Base-by-base conservation (phyloP, 2,329 filamentous ascomycete genomes). In the Stagonosporopsis rhizophila region DNA sequence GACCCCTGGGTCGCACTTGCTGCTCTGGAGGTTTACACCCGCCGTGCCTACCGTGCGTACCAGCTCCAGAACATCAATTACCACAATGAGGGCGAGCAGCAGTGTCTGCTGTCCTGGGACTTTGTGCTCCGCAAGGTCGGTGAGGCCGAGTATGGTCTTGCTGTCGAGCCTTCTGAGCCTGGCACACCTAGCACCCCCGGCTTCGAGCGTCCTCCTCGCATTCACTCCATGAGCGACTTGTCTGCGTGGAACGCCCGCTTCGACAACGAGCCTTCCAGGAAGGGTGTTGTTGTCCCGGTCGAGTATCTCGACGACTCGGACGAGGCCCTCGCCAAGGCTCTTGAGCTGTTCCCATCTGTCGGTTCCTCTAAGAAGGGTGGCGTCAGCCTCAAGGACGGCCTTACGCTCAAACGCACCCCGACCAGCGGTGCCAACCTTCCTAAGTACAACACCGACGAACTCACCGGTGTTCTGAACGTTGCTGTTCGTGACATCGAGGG, bases 211-310 rank as follows among this genome's bases (percentile, higher is more conserved):
- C 69, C 70, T 17, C 91, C 92, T 80, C 88, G 93, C 67, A 89
- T 98, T 71, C 88, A 90, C 80, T 98, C 95, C 50, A 95, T 99
- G 77, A 96, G 92, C 76, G 95, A 99, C 74, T 91, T 99, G 89
- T 91, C 92, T 15, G 96, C 96, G 77, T 81, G 97, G 59, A 83
- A 87, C 58, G 86, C 86, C 63, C 89, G 89, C 73, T 85, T 86
- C 49, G 85, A 89, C 38, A 76, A 73, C 35, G 93, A 97, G 78
- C 90, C 91, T 30, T 87, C 85, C 27, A 87, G 95, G 70, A 96
- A 95, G 82, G 95, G 95, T 85, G 92, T 96, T 52, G 95, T 99
- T 61, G 87, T 97, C 41, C 93, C 95, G 28, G 92, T 96, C 69
- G 89, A 89, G 70, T 99, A 96, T 79, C 82, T 99, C 38, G 95